These are phyloP conservation scores for Zygosaccharomyces lentus DNA, from an alignment of 805 yeast genomes.

Conservation along the genomic window DNA sequence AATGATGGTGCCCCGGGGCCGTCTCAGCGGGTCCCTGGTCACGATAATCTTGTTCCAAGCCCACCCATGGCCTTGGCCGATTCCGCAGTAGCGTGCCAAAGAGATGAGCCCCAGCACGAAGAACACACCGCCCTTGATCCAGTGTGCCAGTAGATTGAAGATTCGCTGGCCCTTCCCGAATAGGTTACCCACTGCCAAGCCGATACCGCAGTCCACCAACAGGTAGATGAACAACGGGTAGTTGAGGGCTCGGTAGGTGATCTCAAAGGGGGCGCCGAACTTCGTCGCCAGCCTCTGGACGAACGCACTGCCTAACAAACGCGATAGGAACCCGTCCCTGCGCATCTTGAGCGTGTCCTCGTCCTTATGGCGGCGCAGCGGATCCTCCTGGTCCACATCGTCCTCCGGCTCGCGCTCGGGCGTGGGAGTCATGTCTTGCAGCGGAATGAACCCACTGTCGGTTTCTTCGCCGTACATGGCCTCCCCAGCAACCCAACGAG, in stretches of 20 bases:
- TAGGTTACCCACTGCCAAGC: constrained; percentile 58
- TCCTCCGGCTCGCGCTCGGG: constrained; percentile 8
- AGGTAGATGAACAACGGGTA: constrained; percentile 62
- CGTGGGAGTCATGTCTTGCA: constrained; percentile 21
- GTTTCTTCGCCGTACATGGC: constrained; percentile 29
- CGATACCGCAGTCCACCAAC: constrained; percentile 50
- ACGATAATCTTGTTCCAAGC: constrained; percentile 71
- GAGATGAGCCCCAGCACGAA: constrained; percentile 69
- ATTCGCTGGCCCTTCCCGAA: constrained; percentile 64
- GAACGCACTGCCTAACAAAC: constrained; percentile 34
- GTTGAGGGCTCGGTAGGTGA: constrained; percentile 50
- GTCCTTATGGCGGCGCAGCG: constrained; percentile 11
- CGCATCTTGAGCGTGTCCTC: constrained; percentile 13
- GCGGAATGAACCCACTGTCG: constrained; percentile 27
- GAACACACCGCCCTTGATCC: constrained; percentile 93
- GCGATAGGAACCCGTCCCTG: constrained; percentile 36
- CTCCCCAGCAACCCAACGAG: constrained; percentile 28
- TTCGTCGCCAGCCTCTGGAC: constrained; percentile 23
- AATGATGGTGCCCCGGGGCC: not conserved
- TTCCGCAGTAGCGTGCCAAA: constrained; percentile 86
- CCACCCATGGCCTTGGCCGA: constrained; percentile 70
- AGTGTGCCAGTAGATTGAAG: constrained; percentile 86
- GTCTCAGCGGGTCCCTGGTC: constrained; percentile 21
- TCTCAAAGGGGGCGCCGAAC: constrained; percentile 25
- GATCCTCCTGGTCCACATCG: constrained; percentile 9